These are phyloP conservation scores for Fusarium camptoceras DNA, from an alignment of 2,329 filamentous ascomycete species.

Conservation along the genomic window DNA sequence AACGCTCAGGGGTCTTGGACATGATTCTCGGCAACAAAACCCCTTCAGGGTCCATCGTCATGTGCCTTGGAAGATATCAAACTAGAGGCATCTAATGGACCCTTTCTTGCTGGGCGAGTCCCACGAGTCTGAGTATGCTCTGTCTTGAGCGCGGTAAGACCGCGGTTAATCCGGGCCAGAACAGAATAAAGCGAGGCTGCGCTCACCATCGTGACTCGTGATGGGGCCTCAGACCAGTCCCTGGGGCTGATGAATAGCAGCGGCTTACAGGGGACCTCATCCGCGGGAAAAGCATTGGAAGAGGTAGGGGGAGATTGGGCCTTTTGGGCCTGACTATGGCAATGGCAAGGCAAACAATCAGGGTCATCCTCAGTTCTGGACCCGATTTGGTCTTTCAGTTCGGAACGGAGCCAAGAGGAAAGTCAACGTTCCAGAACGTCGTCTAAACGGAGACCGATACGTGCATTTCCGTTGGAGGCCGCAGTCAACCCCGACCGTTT, in stretches of 20 bases:
- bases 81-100: slow-evolving; percentile 18
- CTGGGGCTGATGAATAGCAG: slow-evolving; percentile 36
- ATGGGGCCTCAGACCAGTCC: slow-evolving; percentile 42
- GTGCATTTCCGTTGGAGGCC: slow-evolving; percentile 16
- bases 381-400: slow-evolving; percentile 36
- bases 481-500: no score
- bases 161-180: slow-evolving; percentile 41
- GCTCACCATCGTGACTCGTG: slow-evolving; percentile 41
- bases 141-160: slow-evolving; percentile 32
- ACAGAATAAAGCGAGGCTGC: slow-evolving; percentile 41
- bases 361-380: slow-evolving; percentile 36
- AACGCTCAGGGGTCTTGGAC: slow-evolving; percentile 13
- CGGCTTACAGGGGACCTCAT: slow-evolving; percentile 41
- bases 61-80: slow-evolving; percentile 30
- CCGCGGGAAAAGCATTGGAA: slow-evolving; percentile 36
- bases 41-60: slow-evolving; percentile 36
- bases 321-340: slow-evolving; percentile 1
- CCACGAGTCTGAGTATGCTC: slow-evolving; percentile 19
- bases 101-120: slow-evolving; percentile 28
- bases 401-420: slow-evolving; percentile 34
- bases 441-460: slow-evolving; percentile 29
- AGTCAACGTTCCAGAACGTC: slow-evolving; percentile 42
- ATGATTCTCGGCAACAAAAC: slow-evolving; percentile 14
- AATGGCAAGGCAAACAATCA: slow-evolving; percentile 10
- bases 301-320: slow-evolving; percentile 28